These are phyloP conservation scores for Helotiales sp. DNA, from an alignment of 2,329 filamentous ascomycete species.

Conservation along the genomic window DNA sequence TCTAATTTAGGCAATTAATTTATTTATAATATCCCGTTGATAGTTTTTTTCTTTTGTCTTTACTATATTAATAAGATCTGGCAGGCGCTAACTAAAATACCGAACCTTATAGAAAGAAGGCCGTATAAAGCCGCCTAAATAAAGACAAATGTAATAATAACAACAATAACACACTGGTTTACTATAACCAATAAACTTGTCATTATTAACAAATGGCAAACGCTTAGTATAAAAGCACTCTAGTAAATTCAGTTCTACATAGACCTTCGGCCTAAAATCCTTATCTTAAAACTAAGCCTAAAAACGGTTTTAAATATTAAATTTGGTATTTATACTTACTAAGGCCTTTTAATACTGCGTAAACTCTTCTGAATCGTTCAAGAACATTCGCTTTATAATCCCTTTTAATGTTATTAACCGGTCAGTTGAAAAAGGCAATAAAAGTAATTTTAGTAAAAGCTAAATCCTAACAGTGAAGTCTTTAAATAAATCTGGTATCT, in stretches of 20 bases:
- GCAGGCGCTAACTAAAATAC: slow-evolving; percentile 41
- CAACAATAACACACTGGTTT: no score
- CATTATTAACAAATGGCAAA: slow-evolving; percentile 19
- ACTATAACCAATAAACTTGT: no score
- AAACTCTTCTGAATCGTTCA: slow-evolving; percentile 8
- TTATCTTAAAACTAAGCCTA: slow-evolving; percentile 13
- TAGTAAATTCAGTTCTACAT: slow-evolving; percentile 21
- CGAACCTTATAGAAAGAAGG: slow-evolving; percentile 40
- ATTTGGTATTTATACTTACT: slow-evolving; percentile 19
- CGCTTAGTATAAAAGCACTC: slow-evolving; percentile 9
- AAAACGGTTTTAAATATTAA: slow-evolving; percentile 20
- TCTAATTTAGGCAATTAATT: slow-evolving; percentile 38
- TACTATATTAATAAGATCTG: slow-evolving; percentile 26
- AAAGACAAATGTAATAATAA: no score
- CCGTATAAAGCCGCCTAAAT: slow-evolving; percentile 39
- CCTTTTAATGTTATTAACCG: no score
- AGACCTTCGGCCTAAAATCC: slow-evolving; percentile 23
- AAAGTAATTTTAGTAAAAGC: slow-evolving; percentile 15
- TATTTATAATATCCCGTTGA: slow-evolving; percentile 38
- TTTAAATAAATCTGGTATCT: no score
- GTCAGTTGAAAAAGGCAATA: slow-evolving; percentile 17
- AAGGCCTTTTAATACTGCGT: slow-evolving; percentile 20
- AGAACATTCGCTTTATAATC: slow-evolving; percentile 27
- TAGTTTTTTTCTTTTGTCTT: slow-evolving; percentile 22
- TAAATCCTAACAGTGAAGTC: slow-evolving; percentile 16